Conservation (phyloP, 805 yeast species). For the Tetrapisispora fleetii region DNA sequence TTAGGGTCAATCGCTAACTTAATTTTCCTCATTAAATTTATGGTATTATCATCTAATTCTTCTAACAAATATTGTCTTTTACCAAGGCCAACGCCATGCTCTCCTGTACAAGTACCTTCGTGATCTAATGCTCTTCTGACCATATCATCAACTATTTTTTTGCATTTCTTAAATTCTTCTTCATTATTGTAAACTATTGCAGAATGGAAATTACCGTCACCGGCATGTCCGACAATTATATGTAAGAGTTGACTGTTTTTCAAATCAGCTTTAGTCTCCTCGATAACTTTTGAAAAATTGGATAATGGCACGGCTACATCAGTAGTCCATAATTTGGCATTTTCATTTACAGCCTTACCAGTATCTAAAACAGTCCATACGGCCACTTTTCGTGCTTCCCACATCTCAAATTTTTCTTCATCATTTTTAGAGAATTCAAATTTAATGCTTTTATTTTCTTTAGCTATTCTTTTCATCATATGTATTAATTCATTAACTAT, state of each 20-base stretch:
- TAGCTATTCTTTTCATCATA: constrained; percentile 42
- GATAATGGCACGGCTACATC: constrained; percentile 81
- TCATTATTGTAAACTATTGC: constrained; percentile 49
- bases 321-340: constrained; percentile 57
- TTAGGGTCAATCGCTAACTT: constrained; percentile 69
- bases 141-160: constrained; percentile 47
- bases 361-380: constrained; percentile 59
- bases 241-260: constrained; percentile 41
- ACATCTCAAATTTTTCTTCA: constrained; percentile 56
- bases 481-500: constrained; percentile 36
- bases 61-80: constrained; percentile 49
- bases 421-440: constrained; percentile 55
- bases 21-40: constrained; percentile 62
- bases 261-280: constrained; percentile 51
- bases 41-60: constrained; percentile 61
- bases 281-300: constrained; percentile 49
- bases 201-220: constrained; percentile 77
- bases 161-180: constrained; percentile 38
- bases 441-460: constrained; percentile 43
- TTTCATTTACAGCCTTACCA: constrained; percentile 41
- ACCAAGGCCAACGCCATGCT: constrained; percentile 79
- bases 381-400: constrained; percentile 68
- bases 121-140: constrained; percentile 53
- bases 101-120: constrained; percentile 83
- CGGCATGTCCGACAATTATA: constrained; percentile 70